A percentile compares a stretch with the other conserved stretches of the same genome.
Conservation (phyloP, 495 filamentous ascomycete genomes). For the Penicillium mononematosum region DNA sequence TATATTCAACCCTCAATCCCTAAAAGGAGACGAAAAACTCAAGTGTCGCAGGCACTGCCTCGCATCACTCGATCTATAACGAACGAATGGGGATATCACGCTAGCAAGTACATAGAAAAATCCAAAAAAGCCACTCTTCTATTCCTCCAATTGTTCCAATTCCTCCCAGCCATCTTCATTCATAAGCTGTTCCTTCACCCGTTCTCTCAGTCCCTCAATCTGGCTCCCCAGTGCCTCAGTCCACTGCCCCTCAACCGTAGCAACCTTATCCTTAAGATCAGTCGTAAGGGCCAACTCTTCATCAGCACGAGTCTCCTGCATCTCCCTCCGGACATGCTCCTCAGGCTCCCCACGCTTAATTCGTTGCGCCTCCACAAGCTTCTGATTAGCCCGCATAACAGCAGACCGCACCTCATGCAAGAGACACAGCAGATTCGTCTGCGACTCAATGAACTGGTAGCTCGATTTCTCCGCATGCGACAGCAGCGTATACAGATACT, state of each 20-base stretch:
- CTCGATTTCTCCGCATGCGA: constrained; percentile 84
- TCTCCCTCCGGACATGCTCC: constrained; percentile 50
- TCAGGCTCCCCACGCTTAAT: constrained; percentile 56
- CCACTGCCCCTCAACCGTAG: constrained; percentile 88
- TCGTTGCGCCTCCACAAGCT: constrained; percentile 55
- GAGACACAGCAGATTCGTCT: constrained; percentile 89
- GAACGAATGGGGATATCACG: constrained; percentile 36
- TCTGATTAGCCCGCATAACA: constrained; percentile 59
- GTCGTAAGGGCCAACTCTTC: constrained; percentile 71
- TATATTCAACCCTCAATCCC: neutral
- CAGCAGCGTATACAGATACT: constrained; percentile 83
- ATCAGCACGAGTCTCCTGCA: constrained; percentile 58
- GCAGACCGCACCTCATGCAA: constrained; percentile 89
- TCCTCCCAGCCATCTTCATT: constrained; percentile 75
- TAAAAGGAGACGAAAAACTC: constrained; percentile 6
- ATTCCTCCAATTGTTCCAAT: constrained; percentile 44
- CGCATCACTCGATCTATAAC: constrained; percentile 19
- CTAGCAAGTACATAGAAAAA: constrained; percentile 15
- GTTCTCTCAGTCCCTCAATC: constrained; percentile 52
- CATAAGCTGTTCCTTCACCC: constrained; percentile 63
- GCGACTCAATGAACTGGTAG: constrained; percentile 94
- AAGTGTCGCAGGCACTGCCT: constrained; percentile 13
- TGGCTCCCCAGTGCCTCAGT: constrained; percentile 62
- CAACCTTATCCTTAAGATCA: constrained; percentile 90
- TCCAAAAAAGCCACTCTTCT: constrained; percentile 9